Conservation (phyloP, 768 basidiomycete genomes). For the Russula sp. region DNA sequence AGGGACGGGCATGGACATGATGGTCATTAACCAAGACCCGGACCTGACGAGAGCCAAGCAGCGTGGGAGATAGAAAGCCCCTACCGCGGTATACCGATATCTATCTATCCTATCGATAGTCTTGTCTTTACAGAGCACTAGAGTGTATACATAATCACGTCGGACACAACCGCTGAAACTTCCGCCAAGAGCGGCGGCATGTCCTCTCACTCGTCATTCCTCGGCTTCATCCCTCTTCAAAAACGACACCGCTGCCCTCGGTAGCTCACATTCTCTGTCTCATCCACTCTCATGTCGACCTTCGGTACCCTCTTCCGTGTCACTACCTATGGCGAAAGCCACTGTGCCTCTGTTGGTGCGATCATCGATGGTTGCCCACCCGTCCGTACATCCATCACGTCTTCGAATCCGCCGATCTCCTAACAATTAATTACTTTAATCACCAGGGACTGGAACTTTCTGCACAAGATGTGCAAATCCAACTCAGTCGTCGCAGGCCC, state of each 20-base stretch:
- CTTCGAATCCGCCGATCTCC: background rate
- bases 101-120: no score
- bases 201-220: slow-evolving; percentile 3
- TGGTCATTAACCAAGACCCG: background rate
- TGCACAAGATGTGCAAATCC: slow-evolving; percentile 80
- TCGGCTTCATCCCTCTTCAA: background rate
- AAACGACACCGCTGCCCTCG: background rate
- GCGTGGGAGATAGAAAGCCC: slow-evolving; percentile 14
- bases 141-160: slow-evolving; percentile 13
- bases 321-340: slow-evolving; percentile 96
- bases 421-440: background rate
- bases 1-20: slow-evolving; percentile 13
- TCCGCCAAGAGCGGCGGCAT: slow-evolving; percentile 10
- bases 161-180: slow-evolving; percentile 1
- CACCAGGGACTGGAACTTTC: slow-evolving; percentile 74
- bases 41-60: background rate
- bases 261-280: background rate
- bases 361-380: slow-evolving; percentile 98
- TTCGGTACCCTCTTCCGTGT: slow-evolving; percentile 90
- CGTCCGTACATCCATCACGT: slow-evolving; percentile 40
- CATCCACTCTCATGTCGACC: slow-evolving; percentile 69
- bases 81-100: no score
- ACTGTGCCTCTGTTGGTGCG: slow-evolving; percentile 93
- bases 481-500: slow-evolving; percentile 85
- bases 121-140: no score